Percentiles rank a stretch among this genome's conserved stretches.
Evolutionary conservation across 495 filamentous ascomycete species (phyloP).

Genomic region (Penicillium parvum): DNA sequence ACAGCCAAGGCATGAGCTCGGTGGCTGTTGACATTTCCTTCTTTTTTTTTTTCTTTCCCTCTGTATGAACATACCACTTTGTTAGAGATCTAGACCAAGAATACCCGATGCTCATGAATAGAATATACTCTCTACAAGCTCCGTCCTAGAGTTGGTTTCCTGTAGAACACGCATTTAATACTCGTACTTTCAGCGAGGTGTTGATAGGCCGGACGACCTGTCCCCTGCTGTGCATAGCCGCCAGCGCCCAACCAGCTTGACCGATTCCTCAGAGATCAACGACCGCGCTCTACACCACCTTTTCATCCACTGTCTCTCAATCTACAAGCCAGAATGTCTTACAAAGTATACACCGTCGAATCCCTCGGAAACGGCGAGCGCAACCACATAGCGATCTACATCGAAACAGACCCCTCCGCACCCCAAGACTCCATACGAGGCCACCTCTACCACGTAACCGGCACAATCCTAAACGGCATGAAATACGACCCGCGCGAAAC

Average conservation of each 20-base stretch:
- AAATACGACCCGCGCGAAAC: constrained; percentile 3
- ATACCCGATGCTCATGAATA: too few relatives aligned
- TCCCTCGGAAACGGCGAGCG: background rate
- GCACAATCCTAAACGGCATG: constrained; percentile 11
- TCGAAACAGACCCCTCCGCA: constrained; percentile 6
- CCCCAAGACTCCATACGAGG: background rate
- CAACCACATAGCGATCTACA: constrained; percentile 12
- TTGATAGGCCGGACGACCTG: too few relatives aligned
- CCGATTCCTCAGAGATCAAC: background rate
- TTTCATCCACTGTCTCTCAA: background rate
- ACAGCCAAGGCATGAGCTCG: constrained; percentile 21
- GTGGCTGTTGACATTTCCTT: background rate
- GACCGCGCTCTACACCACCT: too few relatives aligned
- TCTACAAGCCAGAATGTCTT: background rate
- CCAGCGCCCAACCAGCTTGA: background rate
- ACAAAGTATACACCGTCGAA: constrained; percentile 7
- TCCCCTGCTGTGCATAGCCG: background rate
- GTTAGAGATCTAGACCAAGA: too few relatives aligned
- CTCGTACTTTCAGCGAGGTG: too few relatives aligned
- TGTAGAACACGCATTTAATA: too few relatives aligned
- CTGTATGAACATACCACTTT: constrained; percentile 11
- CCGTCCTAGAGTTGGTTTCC: too few relatives aligned
- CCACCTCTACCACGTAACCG: constrained; percentile 9
- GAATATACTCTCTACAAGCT: too few relatives aligned
- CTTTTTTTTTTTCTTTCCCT: background rate